Evolutionary conservation across 768 basidiomycete species (phyloP), one percentile per base, ranked within the genome.

Genomic region (Sporobolomyces roseus): DNA sequence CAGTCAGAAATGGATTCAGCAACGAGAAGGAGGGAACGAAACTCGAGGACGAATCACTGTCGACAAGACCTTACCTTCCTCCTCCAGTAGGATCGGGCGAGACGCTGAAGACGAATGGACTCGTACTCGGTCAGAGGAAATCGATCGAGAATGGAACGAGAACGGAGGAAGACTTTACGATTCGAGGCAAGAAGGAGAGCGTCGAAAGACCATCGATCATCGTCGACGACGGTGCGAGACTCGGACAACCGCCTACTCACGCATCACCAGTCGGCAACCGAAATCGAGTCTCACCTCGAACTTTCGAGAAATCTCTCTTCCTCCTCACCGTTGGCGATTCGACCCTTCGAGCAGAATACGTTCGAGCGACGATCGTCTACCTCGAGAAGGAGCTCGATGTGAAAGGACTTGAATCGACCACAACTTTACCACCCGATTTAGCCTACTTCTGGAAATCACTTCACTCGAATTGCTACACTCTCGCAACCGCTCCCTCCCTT

Each of bases 281-380:
- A 29, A 49, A 62, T 6, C 63, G 53, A 17, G 33, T 72, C 29
- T 52, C 71, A 8, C 54, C 66, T 6, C 49, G 43, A 8, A 56
- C 63, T 17, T 62, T 68, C 41, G 32, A 52, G 12, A 61, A 50
- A 5, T 65, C 71, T 2, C 66, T 72, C 27, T 65, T 65, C 54
- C 66, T 72, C 49, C 66, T 72, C 43, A 48, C 41, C 41, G 54
- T 56, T 12, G 55, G 59, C 41, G 63, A 68, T 35, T n/a, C 60
- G 12, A 25, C 21, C n/a, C 27, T 65, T 0, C 66, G 71, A 0
- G 2, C 55, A 53, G 63, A 65, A 23, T 68, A 68, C 45, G 59
- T 35, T 49, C 30, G 27, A 3, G 53, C 55, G 12, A 25, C 55
- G 4, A 23, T 30, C 43, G 29, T 32, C 27, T 72, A 65, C 66